A percentile compares a stretch with the other conserved stretches of the same genome.
These are phyloP conservation scores for Wickerhamomyces sydowiorum DNA, from an alignment of 805 yeast genomes.

Conservation along the genomic window DNA sequence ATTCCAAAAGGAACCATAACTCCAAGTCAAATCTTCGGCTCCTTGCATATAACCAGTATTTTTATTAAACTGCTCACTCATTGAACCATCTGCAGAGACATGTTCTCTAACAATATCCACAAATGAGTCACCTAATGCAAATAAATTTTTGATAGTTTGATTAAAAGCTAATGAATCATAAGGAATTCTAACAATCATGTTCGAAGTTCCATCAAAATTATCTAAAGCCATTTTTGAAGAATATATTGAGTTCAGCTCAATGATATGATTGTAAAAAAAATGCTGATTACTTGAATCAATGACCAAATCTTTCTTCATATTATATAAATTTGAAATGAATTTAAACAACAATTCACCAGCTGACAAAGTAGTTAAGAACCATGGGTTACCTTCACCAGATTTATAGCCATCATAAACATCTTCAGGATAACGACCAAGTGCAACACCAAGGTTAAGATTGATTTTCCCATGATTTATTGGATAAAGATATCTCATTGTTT, in stretches of 20 bases:
- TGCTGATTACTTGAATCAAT: conserved; percentile 26
- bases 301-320: conserved; percentile 36
- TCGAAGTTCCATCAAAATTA: conserved; percentile 1
- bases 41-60: conserved; percentile 84
- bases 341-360: conserved; percentile 62
- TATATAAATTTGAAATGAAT: conserved; percentile 39
- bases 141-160: conserved; percentile 38
- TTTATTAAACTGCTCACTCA: conserved; percentile 87
- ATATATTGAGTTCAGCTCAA: conserved; percentile 8
- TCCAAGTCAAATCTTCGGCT: conserved; percentile 86
- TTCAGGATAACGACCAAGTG: conserved; percentile 89
- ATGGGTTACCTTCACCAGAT: conserved; percentile 80
- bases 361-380: conserved; percentile 78
- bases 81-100: conserved; percentile 58
- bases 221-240: neutral
- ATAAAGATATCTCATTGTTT: conserved; percentile 67
- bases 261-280: conserved; percentile 27
- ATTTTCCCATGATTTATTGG: conserved; percentile 61
- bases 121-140: conserved; percentile 63
- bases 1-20: conserved; percentile 72
- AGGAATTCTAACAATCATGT: conserved; percentile 17
- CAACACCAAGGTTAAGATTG: conserved; percentile 43
- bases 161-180: conserved; percentile 36
- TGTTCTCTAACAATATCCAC: conserved; percentile 53
- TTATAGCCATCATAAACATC: conserved; percentile 79